These are phyloP conservation scores for Takashimella tepidaria DNA, from an alignment of 1,284 basidiomycete species.

Conservation along the genomic window DNA sequence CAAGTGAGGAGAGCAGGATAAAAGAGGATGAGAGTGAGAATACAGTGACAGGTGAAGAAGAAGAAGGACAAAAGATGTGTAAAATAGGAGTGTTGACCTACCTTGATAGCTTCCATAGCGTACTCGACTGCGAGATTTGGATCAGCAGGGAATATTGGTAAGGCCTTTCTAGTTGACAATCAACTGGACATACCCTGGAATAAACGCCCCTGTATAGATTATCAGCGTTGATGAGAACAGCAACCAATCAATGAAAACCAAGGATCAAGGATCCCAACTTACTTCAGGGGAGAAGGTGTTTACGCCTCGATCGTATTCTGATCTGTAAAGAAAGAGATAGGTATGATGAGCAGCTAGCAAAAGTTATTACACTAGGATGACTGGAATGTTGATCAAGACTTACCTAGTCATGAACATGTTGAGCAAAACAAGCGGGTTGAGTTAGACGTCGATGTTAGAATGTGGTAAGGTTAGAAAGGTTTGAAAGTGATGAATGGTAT, in stretches of 20 bases:
- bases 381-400: slow-evolving; percentile 2
- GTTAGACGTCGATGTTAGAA: too few relatives aligned
- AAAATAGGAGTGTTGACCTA: slow-evolving; percentile 43
- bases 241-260: too few relatives aligned
- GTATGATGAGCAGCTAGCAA: neutral
- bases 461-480: neutral
- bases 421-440: neutral
- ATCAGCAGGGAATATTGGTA: slow-evolving; percentile 7
- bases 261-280: slow-evolving; percentile 7
- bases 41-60: neutral
- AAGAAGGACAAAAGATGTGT: slow-evolving; percentile 7
- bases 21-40: neutral
- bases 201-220: slow-evolving; percentile 44
- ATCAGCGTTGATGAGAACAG: slow-evolving; percentile 19
- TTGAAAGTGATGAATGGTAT: neutral
- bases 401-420: slow-evolving; percentile 48
- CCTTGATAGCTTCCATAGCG: slow-evolving; percentile 97
- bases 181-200: slow-evolving; percentile 48
- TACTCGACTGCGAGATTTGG: slow-evolving; percentile 79
- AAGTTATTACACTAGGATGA: too few relatives aligned
- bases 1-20: neutral
- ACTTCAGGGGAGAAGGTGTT: slow-evolving; percentile 98
- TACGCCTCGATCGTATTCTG: slow-evolving; percentile 76
- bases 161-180: too few relatives aligned
- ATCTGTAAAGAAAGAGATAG: slow-evolving; percentile 24